These are phyloP conservation scores for Aspergillus carlsbadensis DNA, from an alignment of 495 filamentous ascomycete species.

Conservation along the genomic window DNA sequence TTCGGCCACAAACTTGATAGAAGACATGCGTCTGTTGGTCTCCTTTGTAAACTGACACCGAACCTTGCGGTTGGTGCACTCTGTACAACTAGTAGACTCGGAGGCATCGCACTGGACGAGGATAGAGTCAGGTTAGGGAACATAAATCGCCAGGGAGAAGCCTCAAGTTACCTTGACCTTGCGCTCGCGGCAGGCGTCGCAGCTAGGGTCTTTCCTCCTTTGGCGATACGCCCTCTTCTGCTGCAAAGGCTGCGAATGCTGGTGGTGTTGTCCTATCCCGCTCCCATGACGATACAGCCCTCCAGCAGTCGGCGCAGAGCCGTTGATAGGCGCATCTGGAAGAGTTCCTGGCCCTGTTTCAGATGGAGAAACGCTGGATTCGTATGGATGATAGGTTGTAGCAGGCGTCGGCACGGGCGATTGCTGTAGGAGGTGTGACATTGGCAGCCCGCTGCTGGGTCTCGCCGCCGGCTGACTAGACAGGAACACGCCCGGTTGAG, in stretches of 20 bases:
- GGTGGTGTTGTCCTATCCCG: conserved; percentile 38
- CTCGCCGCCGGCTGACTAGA: conserved; percentile 48
- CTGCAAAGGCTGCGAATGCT: conserved; percentile 51
- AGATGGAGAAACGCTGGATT: conserved; percentile 44
- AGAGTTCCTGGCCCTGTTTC: conserved; percentile 33
- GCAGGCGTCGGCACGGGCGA: conserved; percentile 28
- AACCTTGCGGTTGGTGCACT: conserved; percentile 91
- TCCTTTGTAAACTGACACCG: conserved; percentile 99
- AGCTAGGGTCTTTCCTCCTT: conserved; percentile 93
- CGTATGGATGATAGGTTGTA: conserved; percentile 41
- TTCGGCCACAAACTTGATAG: conserved; percentile 70
- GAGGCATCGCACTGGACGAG: conserved; percentile 80
- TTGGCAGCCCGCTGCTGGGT: conserved; percentile 42
- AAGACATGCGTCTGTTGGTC: conserved; percentile 97
- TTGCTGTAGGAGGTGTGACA: conserved; percentile 48
- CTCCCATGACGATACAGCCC: conserved; percentile 46
- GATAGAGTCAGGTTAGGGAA: neutral
- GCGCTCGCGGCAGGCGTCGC: conserved; percentile 93
- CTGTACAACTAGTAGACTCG: conserved; percentile 91
- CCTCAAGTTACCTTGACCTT: conserved; percentile 80
- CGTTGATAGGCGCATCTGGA: conserved; percentile 37
- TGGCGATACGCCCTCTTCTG: conserved; percentile 96
- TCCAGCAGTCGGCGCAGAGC: conserved; percentile 35
- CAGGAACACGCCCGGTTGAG: conserved; percentile 31
- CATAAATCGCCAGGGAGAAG: neutral